Percentiles rank a stretch among this genome's conserved stretches.
These are phyloP conservation scores for Pseudogymnoascus sp. DNA, from an alignment of 2,329 filamentous ascomycete species.

Conservation along the genomic window DNA sequence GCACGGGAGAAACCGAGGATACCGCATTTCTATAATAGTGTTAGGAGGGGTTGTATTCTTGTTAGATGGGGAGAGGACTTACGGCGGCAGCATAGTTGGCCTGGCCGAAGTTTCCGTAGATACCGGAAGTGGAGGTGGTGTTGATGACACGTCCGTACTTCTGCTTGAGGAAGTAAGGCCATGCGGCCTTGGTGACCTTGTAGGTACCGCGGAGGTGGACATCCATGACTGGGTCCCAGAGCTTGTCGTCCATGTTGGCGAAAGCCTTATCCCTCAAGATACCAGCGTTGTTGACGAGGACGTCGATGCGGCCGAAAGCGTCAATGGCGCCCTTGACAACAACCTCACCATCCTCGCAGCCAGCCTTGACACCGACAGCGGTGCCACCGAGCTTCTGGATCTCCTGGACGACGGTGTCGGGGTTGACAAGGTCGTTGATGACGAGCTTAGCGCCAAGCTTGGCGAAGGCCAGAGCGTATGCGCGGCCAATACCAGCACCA, in stretches of 20 bases:
- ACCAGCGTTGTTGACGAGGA: conserved; percentile 95
- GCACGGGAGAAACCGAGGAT: conserved; percentile 94
- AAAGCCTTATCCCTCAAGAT: conserved; percentile 98
- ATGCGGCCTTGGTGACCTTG: conserved; percentile 93
- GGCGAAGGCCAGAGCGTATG: conserved; percentile 81
- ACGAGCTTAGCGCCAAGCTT: conserved; percentile 79
- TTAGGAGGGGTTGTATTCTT: conserved; percentile 18
- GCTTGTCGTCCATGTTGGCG: conserved; percentile 88
- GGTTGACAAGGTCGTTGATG: conserved; percentile 92
- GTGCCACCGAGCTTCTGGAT: conserved; percentile 85
- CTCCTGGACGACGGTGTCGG: conserved; percentile 82
- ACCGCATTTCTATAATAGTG: conserved; percentile 61
- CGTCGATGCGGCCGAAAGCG: conserved; percentile 85
- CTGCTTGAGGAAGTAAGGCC: conserved; percentile 96
- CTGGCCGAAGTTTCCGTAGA: conserved; percentile 98
- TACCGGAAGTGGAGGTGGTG: conserved; percentile 92
- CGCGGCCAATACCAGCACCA: conserved; percentile 83
- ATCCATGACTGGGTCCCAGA: conserved; percentile 87
- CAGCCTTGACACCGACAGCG: conserved; percentile 87
- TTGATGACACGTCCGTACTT: conserved; percentile 97
- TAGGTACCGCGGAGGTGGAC: conserved; percentile 93
- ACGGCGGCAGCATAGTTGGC: conserved; percentile 91
- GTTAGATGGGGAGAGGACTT: conserved; percentile 34
- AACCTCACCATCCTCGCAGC: conserved; percentile 82
- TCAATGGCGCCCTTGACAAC: conserved; percentile 93